Evolutionary conservation across 257 asterid genomes (phyloP).

Genomic region (Solanum neorickii): DNA sequence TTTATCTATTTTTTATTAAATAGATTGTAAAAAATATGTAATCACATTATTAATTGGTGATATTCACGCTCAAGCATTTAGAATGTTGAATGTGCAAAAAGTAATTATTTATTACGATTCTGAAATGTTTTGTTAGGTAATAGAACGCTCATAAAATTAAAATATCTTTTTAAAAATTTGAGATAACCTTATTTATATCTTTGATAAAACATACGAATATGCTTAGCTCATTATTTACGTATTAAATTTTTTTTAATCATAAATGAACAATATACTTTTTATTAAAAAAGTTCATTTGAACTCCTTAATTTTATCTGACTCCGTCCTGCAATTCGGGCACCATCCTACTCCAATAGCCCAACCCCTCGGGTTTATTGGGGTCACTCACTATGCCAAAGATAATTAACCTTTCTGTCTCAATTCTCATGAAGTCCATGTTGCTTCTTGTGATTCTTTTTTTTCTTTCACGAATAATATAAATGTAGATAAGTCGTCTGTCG

Average conservation of each 20-base stretch:
- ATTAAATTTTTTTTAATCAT: too few species aligned
- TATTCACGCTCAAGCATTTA: too few species aligned
- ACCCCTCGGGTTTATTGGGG: neutral
- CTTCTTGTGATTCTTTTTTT: neutral
- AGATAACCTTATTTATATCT: too few species aligned
- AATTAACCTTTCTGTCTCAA: neutral
- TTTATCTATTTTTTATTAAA: too few species aligned
- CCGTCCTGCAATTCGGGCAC: neutral
- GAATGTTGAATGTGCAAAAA: too few species aligned
- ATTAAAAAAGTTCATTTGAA: rapidly evolving
- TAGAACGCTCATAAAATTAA: too few species aligned
- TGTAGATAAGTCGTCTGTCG: neutral
- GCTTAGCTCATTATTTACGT: neutral
- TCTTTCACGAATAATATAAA: neutral
- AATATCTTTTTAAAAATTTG: too few species aligned
- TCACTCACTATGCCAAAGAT: neutral
- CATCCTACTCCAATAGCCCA: neutral
- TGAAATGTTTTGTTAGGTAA: too few species aligned
- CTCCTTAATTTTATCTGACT: neutral
- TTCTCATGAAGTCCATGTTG: neutral
- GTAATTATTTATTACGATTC: too few species aligned
- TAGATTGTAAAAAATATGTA: too few species aligned
- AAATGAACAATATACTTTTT: rapidly evolving
- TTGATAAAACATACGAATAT: too few species aligned
- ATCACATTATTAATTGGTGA: too few species aligned